Base-by-base conservation (phyloP, 2,329 filamentous ascomycete genomes). In the Verticillium nubilum region DNA sequence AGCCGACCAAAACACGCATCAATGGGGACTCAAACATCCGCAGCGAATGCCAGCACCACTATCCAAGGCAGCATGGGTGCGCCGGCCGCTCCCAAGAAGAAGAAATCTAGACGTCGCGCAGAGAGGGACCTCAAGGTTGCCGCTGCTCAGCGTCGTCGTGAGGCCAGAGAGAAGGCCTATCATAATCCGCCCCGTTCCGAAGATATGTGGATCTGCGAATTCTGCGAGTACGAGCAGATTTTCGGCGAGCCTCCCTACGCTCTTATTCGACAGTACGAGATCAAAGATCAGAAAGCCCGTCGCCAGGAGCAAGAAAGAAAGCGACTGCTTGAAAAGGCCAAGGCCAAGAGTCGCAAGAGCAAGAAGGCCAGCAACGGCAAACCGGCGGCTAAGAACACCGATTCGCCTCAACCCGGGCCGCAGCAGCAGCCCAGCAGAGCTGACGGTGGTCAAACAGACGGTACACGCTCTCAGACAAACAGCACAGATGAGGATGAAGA, bases 141-240 rank as follows among this genome's bases (percentile, higher is more conserved):
- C 60, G 93, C 92, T 27, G 86, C 86, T 26, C 86, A 92, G 64
- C 89, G 95, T 6, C 88, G 89, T 61, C 84, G 90, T 54, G 83
- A 91, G 68, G 90, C 95, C 62, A 85, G 90, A 67, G 88, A 90
- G 64, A 83, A 85, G 59, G 96, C 95, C 72, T 86, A 85, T 62
- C 86, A 90, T 67, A 87, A 90, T 67, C 89, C 90, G 1, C 89
- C 90, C 1, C 76, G 77, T 31, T 66, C 67, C 1, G 89, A 91
- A 64, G 91, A 97, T 62, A 84, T 92, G 56, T 98, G 93, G 91
- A 92, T 98, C 54, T 99, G 95, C 75, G 91, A 97, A 69, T 98
- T 98, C 72, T 99, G 95, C 78, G 95, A 99, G 73, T 99, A 97
- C 70, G 94, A 98, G 74, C 86, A 86, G 57, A 97, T 99, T 56